Evolutionary conservation across 768 basidiomycete genomes (phyloP).

Genomic region (Mycena olivaceomarginata): DNA sequence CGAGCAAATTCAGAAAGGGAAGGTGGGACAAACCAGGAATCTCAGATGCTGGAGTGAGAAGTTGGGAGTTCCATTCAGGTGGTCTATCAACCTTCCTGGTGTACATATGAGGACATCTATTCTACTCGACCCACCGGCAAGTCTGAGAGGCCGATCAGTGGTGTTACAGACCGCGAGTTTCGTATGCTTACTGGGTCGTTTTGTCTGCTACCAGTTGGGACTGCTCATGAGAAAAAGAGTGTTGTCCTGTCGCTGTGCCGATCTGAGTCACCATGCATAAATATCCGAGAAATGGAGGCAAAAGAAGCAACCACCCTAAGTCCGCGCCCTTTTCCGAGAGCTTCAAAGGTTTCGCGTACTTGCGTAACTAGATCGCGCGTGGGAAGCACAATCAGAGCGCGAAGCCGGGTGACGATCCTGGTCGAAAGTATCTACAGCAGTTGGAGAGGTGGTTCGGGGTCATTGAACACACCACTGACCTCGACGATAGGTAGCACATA

Average conservation of each 20-base stretch:
- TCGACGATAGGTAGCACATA: constrained; percentile 96
- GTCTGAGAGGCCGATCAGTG: constrained; percentile 59
- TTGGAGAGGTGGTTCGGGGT: constrained; percentile 15
- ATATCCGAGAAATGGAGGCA: not conserved
- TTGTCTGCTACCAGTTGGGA: constrained; percentile 82
- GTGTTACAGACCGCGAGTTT: not conserved
- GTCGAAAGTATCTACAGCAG: constrained; percentile 78
- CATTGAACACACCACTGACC: constrained; percentile 60
- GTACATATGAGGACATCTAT: constrained; percentile 97
- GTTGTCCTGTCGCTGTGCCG: constrained; percentile 93
- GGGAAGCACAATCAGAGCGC: constrained; percentile 93
- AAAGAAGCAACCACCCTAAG: constrained; percentile 76
- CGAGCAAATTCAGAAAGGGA: not conserved
- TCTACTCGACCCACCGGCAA: constrained; percentile 91
- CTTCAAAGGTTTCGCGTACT: constrained; percentile 95
- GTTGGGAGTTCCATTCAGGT: constrained; percentile 90
- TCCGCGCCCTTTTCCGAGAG: constrained; percentile 88
- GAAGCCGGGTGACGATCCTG: constrained; percentile 87
- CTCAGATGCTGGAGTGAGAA: constrained; percentile 96
- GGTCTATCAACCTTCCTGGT: constrained; percentile 96
- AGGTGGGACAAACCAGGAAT: constrained; percentile 81
- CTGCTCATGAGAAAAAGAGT: constrained; percentile 96
- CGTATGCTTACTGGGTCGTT: constrained; percentile 65
- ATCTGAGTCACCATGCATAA: constrained; percentile 59
- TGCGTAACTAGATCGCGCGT: constrained; percentile 96